Percentiles rank a stretch among this genome's conserved stretches.
phyloP scores from a whole-genome alignment of 1,139 yeast genomes.

The Candida sp. region DNA sequence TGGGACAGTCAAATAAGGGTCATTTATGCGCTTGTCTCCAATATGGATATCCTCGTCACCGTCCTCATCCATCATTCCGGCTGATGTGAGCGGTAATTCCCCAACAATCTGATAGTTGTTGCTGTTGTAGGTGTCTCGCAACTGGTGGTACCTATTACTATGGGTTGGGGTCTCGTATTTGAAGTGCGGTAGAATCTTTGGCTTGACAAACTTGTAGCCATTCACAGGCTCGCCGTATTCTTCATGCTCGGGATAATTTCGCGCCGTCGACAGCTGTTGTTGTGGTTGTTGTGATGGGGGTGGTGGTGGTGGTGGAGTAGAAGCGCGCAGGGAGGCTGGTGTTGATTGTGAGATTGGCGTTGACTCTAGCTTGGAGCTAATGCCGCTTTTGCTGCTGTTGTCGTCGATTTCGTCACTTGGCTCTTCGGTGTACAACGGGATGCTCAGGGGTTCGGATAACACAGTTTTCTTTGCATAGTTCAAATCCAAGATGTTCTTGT shows the following conservation, averaged over 20 bases:
- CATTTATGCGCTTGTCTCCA: constrained; percentile 46
- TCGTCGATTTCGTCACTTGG: constrained; percentile 15
- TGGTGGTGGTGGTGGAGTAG: constrained; percentile 25
- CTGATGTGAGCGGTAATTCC: constrained; percentile 39
- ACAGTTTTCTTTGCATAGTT: constrained; percentile 28
- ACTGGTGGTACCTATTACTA: constrained; percentile 12
- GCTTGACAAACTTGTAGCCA: constrained; percentile 40
- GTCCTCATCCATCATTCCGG: constrained; percentile 37
- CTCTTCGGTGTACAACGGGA: constrained; percentile 13
- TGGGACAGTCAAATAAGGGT: constrained; percentile 34
- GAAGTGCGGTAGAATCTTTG: constrained; percentile 16
- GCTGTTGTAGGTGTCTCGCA: constrained; percentile 13
- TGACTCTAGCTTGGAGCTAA: constrained; percentile 14
- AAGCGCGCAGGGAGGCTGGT: constrained; percentile 34
- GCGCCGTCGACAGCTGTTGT: neutral
- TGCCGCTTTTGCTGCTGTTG: constrained; percentile 1
- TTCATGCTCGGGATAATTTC: neutral
- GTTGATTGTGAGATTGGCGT: constrained; percentile 42
- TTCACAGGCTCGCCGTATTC: constrained; percentile 32
- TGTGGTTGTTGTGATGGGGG: constrained; percentile 5
- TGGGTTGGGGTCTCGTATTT: constrained; percentile 27
- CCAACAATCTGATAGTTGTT: constrained; percentile 35
- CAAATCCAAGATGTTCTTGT: constrained; percentile 25
- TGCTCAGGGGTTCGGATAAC: constrained; percentile 10
- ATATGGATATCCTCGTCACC: constrained; percentile 34